Evolutionary conservation across 805 yeast species (phyloP).

Genomic region (Kregervanrija pseudodelftensis): DNA sequence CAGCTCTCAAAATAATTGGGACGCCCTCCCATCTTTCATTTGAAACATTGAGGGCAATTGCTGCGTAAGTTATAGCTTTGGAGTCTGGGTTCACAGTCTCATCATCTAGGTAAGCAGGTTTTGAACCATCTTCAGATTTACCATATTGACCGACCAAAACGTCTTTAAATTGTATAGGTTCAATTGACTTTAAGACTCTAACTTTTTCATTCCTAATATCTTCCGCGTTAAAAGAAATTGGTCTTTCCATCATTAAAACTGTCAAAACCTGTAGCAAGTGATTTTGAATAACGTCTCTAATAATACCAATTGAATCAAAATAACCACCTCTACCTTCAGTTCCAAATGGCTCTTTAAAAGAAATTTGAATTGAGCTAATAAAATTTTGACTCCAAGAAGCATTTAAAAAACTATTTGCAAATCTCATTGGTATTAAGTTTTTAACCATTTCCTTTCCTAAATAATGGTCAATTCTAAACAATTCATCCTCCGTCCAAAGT

Average conservation of each 20-base stretch:
- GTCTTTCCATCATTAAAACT: conserved; percentile 91
- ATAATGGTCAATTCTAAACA: conserved; percentile 94
- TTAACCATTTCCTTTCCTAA: conserved; percentile 98
- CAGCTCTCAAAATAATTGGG: conserved; percentile 92
- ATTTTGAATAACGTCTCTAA: conserved; percentile 97
- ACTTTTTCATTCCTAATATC: conserved; percentile 95
- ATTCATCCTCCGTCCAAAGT: conserved; percentile 81
- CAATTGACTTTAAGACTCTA: conserved; percentile 77
- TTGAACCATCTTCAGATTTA: conserved; percentile 75
- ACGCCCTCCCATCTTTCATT: conserved; percentile 99
- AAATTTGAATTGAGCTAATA: conserved; percentile 75
- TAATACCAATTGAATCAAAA: conserved; percentile 90
- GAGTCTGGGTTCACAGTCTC: conserved; percentile 78
- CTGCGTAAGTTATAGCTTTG: conserved; percentile 89
- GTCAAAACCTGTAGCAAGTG: conserved; percentile 91
- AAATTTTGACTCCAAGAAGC: conserved; percentile 86
- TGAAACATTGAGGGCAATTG: conserved; percentile 65
- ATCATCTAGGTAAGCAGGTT: conserved; percentile 90
- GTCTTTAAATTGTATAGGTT: conserved; percentile 56
- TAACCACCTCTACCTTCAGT: conserved; percentile 99
- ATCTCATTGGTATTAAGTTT: conserved; percentile 81
- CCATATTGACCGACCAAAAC: conserved; percentile 83
- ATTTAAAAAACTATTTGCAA: conserved; percentile 80
- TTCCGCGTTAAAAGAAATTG: conserved; percentile 85
- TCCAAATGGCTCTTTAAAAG: conserved; percentile 97